These are phyloP conservation scores for Leccinum disarticulatum DNA, from an alignment of 768 basidiomycete genomes.

Conservation along the genomic window DNA sequence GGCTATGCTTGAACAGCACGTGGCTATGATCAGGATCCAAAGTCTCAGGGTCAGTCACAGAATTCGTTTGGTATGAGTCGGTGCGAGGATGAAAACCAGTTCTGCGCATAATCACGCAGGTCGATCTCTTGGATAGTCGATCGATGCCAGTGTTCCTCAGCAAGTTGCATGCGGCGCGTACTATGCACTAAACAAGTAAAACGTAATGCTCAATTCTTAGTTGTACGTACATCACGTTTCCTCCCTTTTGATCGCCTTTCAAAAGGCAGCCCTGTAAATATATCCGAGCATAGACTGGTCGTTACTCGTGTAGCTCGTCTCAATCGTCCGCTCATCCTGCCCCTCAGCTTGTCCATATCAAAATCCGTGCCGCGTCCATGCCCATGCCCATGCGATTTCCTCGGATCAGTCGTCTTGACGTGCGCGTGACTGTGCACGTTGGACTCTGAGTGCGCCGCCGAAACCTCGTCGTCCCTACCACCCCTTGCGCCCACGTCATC, in stretches of 20 bases:
- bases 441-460: conserved; percentile 8
- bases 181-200: not conserved
- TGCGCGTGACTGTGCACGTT: conserved; percentile 32
- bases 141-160: not conserved
- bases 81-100: no score
- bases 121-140: no score
- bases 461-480: not conserved
- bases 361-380: conserved; percentile 46
- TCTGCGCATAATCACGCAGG: no score
- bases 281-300: conserved; percentile 80
- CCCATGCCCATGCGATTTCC: not conserved
- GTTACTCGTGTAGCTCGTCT: conserved; percentile 87
- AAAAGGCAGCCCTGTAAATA: conserved; percentile 82
- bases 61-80: no score
- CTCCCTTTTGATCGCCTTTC: conserved; percentile 62
- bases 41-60: no score
- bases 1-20: no score
- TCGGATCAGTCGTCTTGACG: conserved; percentile 10
- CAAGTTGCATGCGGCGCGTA: not conserved
- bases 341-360: conserved; percentile 85
- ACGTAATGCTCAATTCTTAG: not conserved
- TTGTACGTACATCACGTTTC: not conserved
- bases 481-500: no score
- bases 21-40: not conserved
- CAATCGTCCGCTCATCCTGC: conserved; percentile 80